Base-by-base conservation (phyloP, 306 rosid species). In the Cicer cuneatum region DNA sequence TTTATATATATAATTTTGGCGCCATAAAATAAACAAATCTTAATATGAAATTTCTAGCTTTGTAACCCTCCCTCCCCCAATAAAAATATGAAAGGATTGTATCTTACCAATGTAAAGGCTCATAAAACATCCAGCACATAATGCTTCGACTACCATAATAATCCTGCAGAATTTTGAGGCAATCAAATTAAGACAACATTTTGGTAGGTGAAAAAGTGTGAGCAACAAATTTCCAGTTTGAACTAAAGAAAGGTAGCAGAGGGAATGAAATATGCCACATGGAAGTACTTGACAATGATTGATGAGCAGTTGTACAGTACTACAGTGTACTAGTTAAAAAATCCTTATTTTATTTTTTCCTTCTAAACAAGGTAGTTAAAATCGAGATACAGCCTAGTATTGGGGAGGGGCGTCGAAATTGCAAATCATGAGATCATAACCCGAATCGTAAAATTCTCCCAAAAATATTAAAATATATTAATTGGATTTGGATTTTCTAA, bases 111-210 rank as follows among this genome's bases (percentile, higher is more conserved):
- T 90, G 62, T 95, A 92, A 64, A 90, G 75, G 80, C 96, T 85
- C 89, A 90, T 83, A 80, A 92, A 95, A 47, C 96, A 89, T 81
- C 89, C 99, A 9, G 97, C 90, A 72, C 88, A 90, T 59, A 90
- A 67, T 49, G 93, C 97, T 89, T 95, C 98, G 43, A 85, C 80
- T 38, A 90, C 84, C 99, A 95, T 95, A 76, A 95, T 90, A 74
- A 84, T 82, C 96, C 99, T 92, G 98, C 81, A 84, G 49, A 87
- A 59, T 69, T 75, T 74, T 76, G n/a, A 54, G 46, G 63, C 33
- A 64, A 67, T 63, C 70, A 66, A 68, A 63, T 63, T 46, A 64
- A 67, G 72, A 74, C 62, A 52, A 66, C 39, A 68, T 57, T 59
- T 66, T 42, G 52, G 54, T 43, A 14, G 65, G 39, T 16, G n/a